phyloP scores from a whole-genome alignment of 2,329 filamentous ascomycete species.

The Fusarium nurragi region DNA sequence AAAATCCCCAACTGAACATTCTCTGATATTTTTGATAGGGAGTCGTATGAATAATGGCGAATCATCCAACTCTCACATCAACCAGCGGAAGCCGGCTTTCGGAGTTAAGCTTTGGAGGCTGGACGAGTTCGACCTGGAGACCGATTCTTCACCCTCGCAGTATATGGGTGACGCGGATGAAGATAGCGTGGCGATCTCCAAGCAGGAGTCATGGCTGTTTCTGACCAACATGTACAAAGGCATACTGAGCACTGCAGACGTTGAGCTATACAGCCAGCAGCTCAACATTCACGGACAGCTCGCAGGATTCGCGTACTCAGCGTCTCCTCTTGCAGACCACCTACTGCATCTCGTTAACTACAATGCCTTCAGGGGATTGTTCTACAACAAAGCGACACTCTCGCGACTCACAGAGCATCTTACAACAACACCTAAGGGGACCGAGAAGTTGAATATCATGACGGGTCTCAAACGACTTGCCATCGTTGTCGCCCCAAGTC shows the following conservation, averaged over 20 bases:
- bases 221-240: not conserved
- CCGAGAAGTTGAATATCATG: conserved; percentile 9
- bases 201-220: not conserved
- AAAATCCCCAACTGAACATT: not conserved
- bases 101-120: conserved; percentile 18
- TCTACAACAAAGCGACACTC: not conserved
- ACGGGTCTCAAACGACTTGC: conserved; percentile 5
- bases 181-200: too few species aligned
- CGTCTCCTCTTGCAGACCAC: not conserved
- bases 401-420: not conserved
- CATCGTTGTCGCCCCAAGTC: not conserved
- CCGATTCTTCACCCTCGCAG: not conserved
- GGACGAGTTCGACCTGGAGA: conserved; percentile 1
- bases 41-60: not conserved
- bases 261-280: conserved; percentile 12
- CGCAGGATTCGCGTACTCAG: not conserved
- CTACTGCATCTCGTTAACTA: conserved; percentile 12
- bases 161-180: too few species aligned
- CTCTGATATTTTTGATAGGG: not conserved
- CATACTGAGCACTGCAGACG: not conserved
- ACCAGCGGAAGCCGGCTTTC: not conserved
- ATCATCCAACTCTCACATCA: not conserved
- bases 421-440: not conserved
- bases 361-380: conserved; percentile 8
- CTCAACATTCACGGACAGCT: not conserved